phyloP scores from a whole-genome alignment of 441 rosid genomes.

The Euphorbia schlechtendalii region DNA sequence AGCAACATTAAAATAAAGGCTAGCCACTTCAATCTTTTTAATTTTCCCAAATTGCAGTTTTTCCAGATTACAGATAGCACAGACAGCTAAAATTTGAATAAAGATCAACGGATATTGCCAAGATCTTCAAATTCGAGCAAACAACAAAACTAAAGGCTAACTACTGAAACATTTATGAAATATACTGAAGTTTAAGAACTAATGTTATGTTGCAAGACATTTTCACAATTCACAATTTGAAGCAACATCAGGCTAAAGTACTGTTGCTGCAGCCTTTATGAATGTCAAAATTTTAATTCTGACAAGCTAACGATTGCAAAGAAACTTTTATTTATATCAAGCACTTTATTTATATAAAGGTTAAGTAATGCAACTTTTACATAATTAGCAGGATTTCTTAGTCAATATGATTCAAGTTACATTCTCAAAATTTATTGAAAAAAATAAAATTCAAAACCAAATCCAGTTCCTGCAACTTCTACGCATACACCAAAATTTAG shows the following conservation, averaged over 20 bases:
- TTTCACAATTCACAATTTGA: neutral
- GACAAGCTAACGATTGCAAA: neutral
- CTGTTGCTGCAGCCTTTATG: neutral
- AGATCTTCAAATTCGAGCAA: neutral
- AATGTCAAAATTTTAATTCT: neutral
- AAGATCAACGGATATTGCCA: neutral
- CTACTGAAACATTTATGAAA: neutral
- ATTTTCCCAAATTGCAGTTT: neutral
- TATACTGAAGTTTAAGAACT: neutral
- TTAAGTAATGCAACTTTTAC: neutral
- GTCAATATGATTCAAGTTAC: neutral
- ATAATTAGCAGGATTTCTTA: neutral
- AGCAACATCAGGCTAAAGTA: neutral
- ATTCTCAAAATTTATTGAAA: no score
- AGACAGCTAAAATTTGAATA: neutral
- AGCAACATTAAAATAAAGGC: neutral
- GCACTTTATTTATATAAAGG: neutral
- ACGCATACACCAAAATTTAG: neutral
- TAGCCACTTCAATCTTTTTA: neutral
- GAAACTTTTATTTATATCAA: neutral
- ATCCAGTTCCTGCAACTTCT: neutral
- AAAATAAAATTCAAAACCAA: no score
- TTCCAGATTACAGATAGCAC: neutral
- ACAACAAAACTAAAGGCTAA: neutral
- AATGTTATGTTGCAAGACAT: neutral